A percentile compares a stretch with the other conserved stretches of the same genome.
phyloP scores from a whole-genome alignment of 140 eudicot genomes.

The Ambrosia hybrid region DNA sequence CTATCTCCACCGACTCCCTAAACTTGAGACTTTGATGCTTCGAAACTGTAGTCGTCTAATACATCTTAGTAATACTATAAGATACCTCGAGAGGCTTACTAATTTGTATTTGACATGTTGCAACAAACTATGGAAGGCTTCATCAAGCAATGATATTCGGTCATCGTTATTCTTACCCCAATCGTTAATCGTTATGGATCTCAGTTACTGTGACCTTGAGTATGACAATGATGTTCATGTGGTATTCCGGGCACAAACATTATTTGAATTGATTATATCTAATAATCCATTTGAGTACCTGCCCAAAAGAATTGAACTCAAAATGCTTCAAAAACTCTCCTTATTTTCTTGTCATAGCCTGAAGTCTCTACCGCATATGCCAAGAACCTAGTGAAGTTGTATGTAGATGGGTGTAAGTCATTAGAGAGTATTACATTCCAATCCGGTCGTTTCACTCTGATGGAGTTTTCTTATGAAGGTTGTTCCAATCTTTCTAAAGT shows the following conservation, averaged over 20 bases:
- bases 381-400: neutral
- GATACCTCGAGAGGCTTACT: slow-evolving; percentile 4
- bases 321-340: neutral
- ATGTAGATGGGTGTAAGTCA: neutral
- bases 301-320: neutral
- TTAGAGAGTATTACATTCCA: neutral
- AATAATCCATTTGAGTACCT: neutral
- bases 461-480: neutral
- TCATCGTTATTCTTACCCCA: neutral
- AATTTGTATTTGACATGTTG: neutral
- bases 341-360: neutral
- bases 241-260: neutral
- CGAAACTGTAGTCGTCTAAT: neutral
- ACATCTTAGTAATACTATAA: slow-evolving; percentile 3
- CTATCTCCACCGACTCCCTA: slow-evolving; percentile 5
- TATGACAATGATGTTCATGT: neutral
- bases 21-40: neutral
- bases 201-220: neutral
- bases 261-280: neutral
- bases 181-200: neutral
- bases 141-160: no score
- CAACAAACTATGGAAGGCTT: neutral
- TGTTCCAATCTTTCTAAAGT: neutral
- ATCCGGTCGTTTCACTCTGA: neutral
- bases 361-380: neutral